Conservation (phyloP, 2,329 filamentous ascomycete species). For the Thyridium curvatum region DNA sequence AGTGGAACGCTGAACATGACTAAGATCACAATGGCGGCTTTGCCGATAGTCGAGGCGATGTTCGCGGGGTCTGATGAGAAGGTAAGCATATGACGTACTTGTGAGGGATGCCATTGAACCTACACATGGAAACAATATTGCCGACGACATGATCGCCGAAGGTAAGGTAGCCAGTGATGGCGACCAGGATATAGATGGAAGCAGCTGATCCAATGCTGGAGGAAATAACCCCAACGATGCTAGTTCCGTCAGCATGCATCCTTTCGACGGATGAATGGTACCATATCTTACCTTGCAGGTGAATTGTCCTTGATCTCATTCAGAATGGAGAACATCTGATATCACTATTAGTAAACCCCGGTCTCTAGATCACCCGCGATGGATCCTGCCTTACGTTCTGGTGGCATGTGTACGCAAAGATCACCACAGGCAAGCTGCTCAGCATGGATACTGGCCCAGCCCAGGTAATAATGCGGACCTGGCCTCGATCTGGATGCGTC, state of each 20-base stretch:
- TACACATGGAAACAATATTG: slow-evolving; percentile 93
- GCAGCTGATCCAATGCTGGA: slow-evolving; percentile 87
- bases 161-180: slow-evolving; percentile 90
- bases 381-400: slow-evolving; percentile 66
- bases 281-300: slow-evolving; percentile 40
- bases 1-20: slow-evolving; percentile 96
- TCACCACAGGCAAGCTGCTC: slow-evolving; percentile 85
- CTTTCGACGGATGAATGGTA: slow-evolving; percentile 4
- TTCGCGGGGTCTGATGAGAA: slow-evolving; percentile 54
- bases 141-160: slow-evolving; percentile 86
- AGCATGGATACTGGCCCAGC: slow-evolving; percentile 72
- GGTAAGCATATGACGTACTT: neutral
- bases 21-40: slow-evolving; percentile 89
- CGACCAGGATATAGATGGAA: slow-evolving; percentile 80
- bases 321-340: slow-evolving; percentile 93
- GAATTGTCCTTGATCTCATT: slow-evolving; percentile 90
- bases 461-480: slow-evolving; percentile 70
- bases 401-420: slow-evolving; percentile 99
- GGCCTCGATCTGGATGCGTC: slow-evolving; percentile 64
- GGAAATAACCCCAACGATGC: slow-evolving; percentile 71
- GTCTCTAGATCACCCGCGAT: neutral
- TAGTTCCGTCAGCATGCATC: slow-evolving; percentile 28
- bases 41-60: slow-evolving; percentile 82
- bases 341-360: slow-evolving; percentile 16
- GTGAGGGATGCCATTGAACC: slow-evolving; percentile 20